phyloP scores from a whole-genome alignment of 129 eudicot species.

The Solidago caesia region DNA sequence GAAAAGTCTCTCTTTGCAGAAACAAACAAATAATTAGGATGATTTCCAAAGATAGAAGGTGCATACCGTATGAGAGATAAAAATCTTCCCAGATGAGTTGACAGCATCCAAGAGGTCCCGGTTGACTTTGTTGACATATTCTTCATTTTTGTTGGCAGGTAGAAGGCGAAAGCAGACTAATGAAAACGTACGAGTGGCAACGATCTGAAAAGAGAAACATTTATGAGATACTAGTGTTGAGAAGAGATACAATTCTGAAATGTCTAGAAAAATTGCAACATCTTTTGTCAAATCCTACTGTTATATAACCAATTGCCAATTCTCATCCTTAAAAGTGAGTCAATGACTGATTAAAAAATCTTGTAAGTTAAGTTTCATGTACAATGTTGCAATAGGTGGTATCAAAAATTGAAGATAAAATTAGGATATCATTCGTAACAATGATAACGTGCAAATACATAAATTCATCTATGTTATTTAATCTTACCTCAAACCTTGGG shows the following conservation, averaged over 20 bases:
- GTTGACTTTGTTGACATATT: conserved; percentile 58
- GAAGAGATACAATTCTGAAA: not conserved
- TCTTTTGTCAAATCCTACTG: not conserved
- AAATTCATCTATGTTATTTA: not conserved
- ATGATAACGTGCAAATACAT: not conserved
- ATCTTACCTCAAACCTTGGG: conserved; percentile 79
- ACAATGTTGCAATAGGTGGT: too few species aligned
- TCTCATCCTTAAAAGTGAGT: too few species aligned
- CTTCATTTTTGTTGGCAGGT: conserved; percentile 47
- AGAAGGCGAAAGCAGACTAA: conserved; percentile 83
- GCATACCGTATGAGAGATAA: conserved; percentile 91
- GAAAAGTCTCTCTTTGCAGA: not conserved
- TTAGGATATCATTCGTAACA: not conserved
- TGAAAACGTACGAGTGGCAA: conserved; percentile 69
- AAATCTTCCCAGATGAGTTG: conserved; percentile 78
- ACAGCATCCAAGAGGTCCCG: conserved; percentile 69
- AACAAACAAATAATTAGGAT: not conserved
- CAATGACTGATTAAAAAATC: too few species aligned
- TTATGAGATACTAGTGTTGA: not conserved
- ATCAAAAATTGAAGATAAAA: not conserved
- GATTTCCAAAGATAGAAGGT: not conserved
- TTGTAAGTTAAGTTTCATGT: too few species aligned
- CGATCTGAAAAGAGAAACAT: conserved; percentile 52
- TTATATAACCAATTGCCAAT: too few species aligned
- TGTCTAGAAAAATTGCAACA: conserved; percentile 14